These are phyloP conservation scores for Puccinia horiana DNA, from an alignment of 1,284 basidiomycete species.

Conservation along the genomic window DNA sequence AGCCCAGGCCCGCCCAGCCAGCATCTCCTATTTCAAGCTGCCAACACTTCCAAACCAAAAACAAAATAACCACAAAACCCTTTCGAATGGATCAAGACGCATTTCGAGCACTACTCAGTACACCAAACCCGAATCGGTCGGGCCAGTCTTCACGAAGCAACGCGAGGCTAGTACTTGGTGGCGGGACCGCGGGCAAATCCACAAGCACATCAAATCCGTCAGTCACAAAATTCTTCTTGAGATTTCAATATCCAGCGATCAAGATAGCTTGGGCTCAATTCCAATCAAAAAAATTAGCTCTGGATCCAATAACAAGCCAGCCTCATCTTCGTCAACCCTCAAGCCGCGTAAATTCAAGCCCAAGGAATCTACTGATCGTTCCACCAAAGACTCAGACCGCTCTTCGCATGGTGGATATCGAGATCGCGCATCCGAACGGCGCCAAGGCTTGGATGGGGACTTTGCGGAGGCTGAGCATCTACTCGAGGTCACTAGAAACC, in stretches of 20 bases:
- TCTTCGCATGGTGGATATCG: constrained; percentile 30
- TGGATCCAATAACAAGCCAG: constrained; percentile 12
- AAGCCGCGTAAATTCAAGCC: constrained; percentile 46
- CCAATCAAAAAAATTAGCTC: neutral
- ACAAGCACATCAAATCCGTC: neutral
- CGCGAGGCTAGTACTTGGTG: neutral
- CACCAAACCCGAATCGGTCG: neutral
- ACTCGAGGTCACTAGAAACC: constrained; percentile 34
- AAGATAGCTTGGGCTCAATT: neutral
- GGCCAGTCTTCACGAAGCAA: neutral
- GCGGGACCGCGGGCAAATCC: constrained; percentile 2
- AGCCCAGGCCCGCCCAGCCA: neutral
- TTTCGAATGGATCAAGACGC: constrained; percentile 46
- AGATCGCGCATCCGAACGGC: constrained; percentile 47
- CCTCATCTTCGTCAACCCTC: constrained; percentile 23
- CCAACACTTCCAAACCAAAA: too few species aligned
- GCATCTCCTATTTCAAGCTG: neutral
- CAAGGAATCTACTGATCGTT: constrained; percentile 8
- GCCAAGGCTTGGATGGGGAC: constrained; percentile 42
- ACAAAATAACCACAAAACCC: neutral
- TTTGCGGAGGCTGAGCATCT: constrained; percentile 49
- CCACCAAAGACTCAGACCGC: constrained; percentile 13
- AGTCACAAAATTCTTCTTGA: neutral
- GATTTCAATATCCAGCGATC: neutral
- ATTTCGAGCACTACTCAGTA: constrained; percentile 47